A percentile compares a stretch with the other conserved stretches of the same genome.
These are phyloP conservation scores for Pleurotus sapidus DNA, from an alignment of 768 basidiomycete genomes.

Conservation along the genomic window DNA sequence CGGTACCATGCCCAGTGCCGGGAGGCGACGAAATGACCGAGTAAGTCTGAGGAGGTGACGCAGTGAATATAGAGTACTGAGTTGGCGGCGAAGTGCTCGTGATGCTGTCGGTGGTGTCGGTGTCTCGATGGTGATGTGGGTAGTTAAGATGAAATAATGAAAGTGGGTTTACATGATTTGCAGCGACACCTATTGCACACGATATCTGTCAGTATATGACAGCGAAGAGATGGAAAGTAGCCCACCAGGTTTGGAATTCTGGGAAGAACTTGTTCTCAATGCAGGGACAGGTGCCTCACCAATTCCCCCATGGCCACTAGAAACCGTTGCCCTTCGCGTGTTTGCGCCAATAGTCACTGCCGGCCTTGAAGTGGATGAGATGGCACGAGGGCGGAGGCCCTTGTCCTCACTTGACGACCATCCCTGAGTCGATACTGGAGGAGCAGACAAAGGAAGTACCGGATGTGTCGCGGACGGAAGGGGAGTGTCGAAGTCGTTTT, in stretches of 20 bases:
- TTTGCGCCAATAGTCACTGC: background rate
- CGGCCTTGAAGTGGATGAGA: background rate
- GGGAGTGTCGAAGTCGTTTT: constrained; percentile 16
- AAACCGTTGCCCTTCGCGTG: constrained; percentile 32
- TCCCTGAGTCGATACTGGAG: background rate
- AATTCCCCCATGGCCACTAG: constrained; percentile 50
- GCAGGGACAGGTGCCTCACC: constrained; percentile 60
- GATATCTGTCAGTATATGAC: background rate
- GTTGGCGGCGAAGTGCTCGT: background rate
- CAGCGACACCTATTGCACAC: background rate
- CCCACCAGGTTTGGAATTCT: background rate
- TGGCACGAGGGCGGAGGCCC: background rate
- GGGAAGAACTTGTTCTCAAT: constrained; percentile 18
- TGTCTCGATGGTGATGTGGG: background rate
- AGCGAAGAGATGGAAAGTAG: background rate
- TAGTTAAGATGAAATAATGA: background rate
- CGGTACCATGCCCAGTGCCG: background rate
- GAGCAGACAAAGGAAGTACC: background rate
- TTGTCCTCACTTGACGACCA: background rate
- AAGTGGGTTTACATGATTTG: background rate
- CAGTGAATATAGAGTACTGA: background rate
- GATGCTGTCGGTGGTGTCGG: background rate
- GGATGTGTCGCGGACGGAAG: background rate
- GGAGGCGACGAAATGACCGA: constrained; percentile 2
- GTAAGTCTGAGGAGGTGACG: constrained; percentile 5